Evolutionary conservation across 805 yeast species (phyloP), one percentile per base, ranked within the genome.

Genomic region (Torulaspora quercuum): DNA sequence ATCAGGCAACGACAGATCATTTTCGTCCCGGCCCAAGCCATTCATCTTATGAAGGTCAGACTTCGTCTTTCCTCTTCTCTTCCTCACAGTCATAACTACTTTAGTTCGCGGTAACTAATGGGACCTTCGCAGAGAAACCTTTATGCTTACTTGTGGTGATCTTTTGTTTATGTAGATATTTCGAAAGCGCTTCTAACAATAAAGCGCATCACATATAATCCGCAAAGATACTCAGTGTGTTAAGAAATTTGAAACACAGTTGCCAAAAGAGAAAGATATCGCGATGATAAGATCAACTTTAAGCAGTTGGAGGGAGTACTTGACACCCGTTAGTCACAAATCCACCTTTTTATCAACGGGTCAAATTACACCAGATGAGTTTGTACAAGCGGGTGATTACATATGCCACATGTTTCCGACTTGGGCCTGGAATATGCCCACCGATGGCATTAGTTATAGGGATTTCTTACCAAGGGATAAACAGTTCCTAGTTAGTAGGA

Each of bases 331-430:
- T 2, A 73, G 81, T 28, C 86, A 89, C 60, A 75, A 68, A n/a
- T 88, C 97, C 16, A 86, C 92, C 11, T 92, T 88, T 65, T 70
- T 78, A 37, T 64, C 72, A 32, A 84, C 96, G 0, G 98, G 98
- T 3, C 92, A 90, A 58, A 80, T 92, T 34, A 85, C 95, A 1
- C 98, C 98, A 1, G 95, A 86, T 36, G 98, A 92, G 60, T 92
- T 92, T 64, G 90, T 88, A 7, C 69, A 68, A 37, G 97, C 98
- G 3, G 98, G 98, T 14, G 97, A 92, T 59, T 92, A 87, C 61
- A 66, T 92, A 40, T 89, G 81, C 20, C 80, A 78, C 61, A 85
- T 82, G 68, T 92, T 92, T 59, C 97, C 98, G 2, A 92, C 97
- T 1, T 92, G 98, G 98, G 78, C 79, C 44, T 92, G 98, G 98